Evolutionary conservation across 495 filamentous ascomycete genomes (phyloP).

Genomic region (Aspergillus cristatus): DNA sequence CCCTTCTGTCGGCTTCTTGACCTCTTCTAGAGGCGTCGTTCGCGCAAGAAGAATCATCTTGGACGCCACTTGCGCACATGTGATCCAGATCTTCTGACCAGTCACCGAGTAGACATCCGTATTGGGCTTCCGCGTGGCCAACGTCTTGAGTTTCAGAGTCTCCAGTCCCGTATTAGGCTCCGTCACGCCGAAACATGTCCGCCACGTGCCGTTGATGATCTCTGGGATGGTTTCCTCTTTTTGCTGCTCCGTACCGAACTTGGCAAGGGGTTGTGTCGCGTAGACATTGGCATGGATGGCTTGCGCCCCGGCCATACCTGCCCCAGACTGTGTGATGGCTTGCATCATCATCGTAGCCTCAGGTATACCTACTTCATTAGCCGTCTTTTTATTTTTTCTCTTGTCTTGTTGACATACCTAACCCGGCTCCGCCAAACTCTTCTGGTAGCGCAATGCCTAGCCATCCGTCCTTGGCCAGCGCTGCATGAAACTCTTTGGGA

Average conservation of each 20-base stretch:
- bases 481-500: conserved; percentile 63
- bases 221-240: conserved; percentile 52
- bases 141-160: conserved; percentile 57
- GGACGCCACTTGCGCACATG: conserved; percentile 64
- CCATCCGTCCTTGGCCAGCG: conserved; percentile 73
- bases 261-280: conserved; percentile 66
- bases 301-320: conserved; percentile 71
- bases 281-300: conserved; percentile 71
- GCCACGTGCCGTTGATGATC: conserved; percentile 57
- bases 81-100: conserved; percentile 81
- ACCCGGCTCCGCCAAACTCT: conserved; percentile 59
- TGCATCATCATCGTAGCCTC: conserved; percentile 84
- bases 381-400: conserved; percentile 47
- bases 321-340: conserved; percentile 67
- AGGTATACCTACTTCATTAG: conserved; percentile 45
- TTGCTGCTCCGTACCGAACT: conserved; percentile 56
- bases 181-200: conserved; percentile 64
- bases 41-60: conserved; percentile 74
- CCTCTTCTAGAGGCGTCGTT: conserved; percentile 57
- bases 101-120: conserved; percentile 51
- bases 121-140: conserved; percentile 37
- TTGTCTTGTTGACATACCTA: conserved; percentile 49
- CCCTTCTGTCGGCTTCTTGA: conserved; percentile 57
- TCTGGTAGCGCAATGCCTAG: conserved; percentile 70
- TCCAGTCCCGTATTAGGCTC: conserved; percentile 64